Base-by-base conservation (phyloP, 352 stramenopile genomes). In the Stramenopiles sp. region DNA sequence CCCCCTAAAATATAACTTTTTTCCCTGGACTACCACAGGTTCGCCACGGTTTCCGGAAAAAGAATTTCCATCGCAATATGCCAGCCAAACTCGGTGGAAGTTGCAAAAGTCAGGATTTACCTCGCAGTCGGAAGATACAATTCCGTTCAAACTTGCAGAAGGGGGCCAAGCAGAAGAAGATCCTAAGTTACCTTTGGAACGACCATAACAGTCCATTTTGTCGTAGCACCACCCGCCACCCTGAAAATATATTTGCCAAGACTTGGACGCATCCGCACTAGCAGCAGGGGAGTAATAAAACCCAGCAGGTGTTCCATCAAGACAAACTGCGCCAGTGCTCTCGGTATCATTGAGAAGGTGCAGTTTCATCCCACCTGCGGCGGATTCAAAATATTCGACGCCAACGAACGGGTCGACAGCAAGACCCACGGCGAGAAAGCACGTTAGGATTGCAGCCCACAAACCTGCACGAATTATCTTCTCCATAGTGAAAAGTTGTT, bases 181-280 rank as follows among this genome's bases (percentile, higher is more conserved):
- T 14, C 71, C 71, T 33, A 78, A 78, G 22, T 78, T 33, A 33
- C 8, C 14, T 31, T 78, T 33, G 22, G 30, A 78, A 14, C 71
- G 4, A 33, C 30, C 31, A 31, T 31, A 31, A 14, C 71, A 78
- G 22, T 78, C 71, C 71, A 33, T 78, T 33, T 78, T 14, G 31
- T 78, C 31, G 22, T 78, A 78, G 71, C 71, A 78, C 71, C 71
- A 78, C 4, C 71, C 71, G 22, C 71, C 71, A 33, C 71, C 71
- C 8, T 78, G 71, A 33, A 78, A 78, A 78, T 78, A 78, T 33
- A 78, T 78, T 78, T 33, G 30, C 71, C 71, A 78, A 33, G 30
- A 33, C 30, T 78, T 78, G 1, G 30, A 33, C 1, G 30, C 71
- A 8, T 14, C 71, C 4, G 30, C 71, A 33, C 8, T 33, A 33